Conservation (phyloP, 148 eudicot genomes). For the Rhododendron ferrugineum region DNA sequence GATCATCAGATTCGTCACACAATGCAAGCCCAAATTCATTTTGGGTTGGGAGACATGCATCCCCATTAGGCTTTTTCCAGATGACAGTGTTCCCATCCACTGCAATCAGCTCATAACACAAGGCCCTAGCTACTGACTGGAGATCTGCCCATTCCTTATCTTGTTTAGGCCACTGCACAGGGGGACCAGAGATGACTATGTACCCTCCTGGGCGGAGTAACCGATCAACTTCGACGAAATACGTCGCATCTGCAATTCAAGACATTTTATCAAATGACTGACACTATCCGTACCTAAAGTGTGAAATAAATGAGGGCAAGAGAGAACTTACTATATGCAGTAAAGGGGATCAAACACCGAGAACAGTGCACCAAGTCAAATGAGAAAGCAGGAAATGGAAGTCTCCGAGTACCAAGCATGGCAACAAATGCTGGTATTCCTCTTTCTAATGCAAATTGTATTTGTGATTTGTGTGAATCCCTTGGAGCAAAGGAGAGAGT, state of each 20-base stretch:
- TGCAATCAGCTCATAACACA: conserved; percentile 89
- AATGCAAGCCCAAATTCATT: conserved; percentile 73
- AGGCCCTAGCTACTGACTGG: conserved; percentile 86
- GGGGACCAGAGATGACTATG: conserved; percentile 93
- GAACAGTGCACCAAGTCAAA: conserved; percentile 99
- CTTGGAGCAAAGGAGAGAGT: conserved; percentile 96
- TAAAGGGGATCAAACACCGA: conserved; percentile 92
- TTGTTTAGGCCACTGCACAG: conserved; percentile 91
- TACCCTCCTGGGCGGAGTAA: conserved; percentile 96
- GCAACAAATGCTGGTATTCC: conserved; percentile 96
- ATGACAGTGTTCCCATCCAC: conserved; percentile 93
- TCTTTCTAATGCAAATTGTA: conserved; percentile 96
- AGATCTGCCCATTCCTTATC: conserved; percentile 99
- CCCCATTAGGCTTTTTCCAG: conserved; percentile 83
- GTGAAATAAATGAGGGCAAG: neutral
- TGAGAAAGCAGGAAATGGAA: conserved; percentile 93
- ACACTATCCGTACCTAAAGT: conserved; percentile 2
- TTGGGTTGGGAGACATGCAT: conserved; percentile 76
- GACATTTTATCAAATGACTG: neutral
- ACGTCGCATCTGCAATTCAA: conserved; percentile 80
- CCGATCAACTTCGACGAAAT: conserved; percentile 92
- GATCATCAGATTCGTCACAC: conserved; percentile 77
- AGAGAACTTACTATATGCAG: conserved; percentile 82
- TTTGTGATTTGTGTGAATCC: conserved; percentile 98
- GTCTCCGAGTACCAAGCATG: conserved; percentile 97